Evolutionary conservation across 305 asterid genomes (phyloP), one percentile per base, ranked within the genome.

Genomic region (Rubia balearica): DNA sequence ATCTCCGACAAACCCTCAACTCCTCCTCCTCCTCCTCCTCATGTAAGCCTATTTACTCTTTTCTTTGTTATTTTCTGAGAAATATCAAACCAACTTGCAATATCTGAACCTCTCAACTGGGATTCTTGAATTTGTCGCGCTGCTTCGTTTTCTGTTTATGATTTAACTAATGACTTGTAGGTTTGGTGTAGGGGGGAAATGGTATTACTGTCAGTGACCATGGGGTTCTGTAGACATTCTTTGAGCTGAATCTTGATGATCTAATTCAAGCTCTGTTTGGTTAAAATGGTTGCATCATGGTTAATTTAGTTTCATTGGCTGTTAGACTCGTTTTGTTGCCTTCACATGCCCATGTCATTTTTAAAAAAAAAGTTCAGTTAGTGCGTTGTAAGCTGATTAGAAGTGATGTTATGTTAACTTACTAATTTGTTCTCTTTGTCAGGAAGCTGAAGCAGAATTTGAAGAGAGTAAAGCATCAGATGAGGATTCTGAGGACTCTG

Each of bases 1-100:
- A 84, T 90, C 76, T 90, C 97, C 43, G 96, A 93, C 81, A 90
- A 87, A 80, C 86, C 93, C 77, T 14, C 22, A 24, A 40, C 78
- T 0, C n/a, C n/a, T n/a, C 33, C 33, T 30, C 33, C 33, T 30
- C 5, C 69, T 8, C 70, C 73, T 43, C 60, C 22, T 2, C 73
- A 81, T 48, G 86, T 82, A 67, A 77, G 75, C 69, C 7, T 13
- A 13, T 19, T 5, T 49, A 3, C n/a, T 46, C 48, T 36, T 63
- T 57, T 59, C 4, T 16, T 36, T 27, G 7, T 38, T 51, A 19
- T 49, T 38, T 21, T 22, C 6, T 12, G 56, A 17, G 57, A 51
- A 48, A 48, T 4, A 30, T 30, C 33, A 3, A 30, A 30, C 53
- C 43, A 12, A 51, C 40, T 63, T 40, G 6, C 10, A 16, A 12